These are phyloP conservation scores for Candida pseudoglaebosa DNA, from an alignment of 805 yeast genomes.

Conservation along the genomic window DNA sequence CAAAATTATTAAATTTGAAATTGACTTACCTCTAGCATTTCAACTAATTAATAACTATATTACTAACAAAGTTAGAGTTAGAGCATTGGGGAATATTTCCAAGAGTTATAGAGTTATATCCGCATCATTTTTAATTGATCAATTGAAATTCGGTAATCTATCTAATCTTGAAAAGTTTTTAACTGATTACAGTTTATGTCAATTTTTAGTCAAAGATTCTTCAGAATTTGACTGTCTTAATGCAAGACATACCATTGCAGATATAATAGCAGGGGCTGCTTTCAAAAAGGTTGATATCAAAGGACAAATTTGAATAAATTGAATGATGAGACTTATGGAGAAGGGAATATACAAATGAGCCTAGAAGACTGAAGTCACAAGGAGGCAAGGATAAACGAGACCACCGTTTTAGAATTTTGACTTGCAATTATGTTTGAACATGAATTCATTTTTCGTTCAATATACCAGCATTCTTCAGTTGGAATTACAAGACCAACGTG, in stretches of 20 bases:
- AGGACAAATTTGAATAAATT: conserved; percentile 60
- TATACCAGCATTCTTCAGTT: no score
- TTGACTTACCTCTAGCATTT: conserved; percentile 17
- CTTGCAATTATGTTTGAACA: no score
- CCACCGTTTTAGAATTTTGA: no score
- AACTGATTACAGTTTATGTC: conserved; percentile 31
- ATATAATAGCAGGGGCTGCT: conserved; percentile 30
- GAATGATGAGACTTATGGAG: no score
- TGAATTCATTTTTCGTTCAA: no score
- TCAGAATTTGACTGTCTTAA: conserved; percentile 28
- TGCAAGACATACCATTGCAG: conserved; percentile 33
- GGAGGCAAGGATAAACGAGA: no score
- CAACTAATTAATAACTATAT: conserved; percentile 38
- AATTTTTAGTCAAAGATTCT: conserved; percentile 16
- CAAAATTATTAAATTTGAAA: conserved; percentile 15
- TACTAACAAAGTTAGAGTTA: conserved; percentile 53
- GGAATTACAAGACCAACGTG: no score
- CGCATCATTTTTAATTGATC: conserved; percentile 31
- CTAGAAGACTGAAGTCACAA: no score
- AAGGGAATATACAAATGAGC: no score
- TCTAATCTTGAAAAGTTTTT: conserved; percentile 43
- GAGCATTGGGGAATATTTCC: conserved; percentile 52
- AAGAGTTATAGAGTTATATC: conserved; percentile 50
- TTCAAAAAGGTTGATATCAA: conserved; percentile 76
- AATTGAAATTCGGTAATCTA: conserved; percentile 37